Evolutionary conservation across 1,284 basidiomycete genomes (phyloP), one percentile per base, ranked within the genome.

Genomic region (Peniophora sp.): DNA sequence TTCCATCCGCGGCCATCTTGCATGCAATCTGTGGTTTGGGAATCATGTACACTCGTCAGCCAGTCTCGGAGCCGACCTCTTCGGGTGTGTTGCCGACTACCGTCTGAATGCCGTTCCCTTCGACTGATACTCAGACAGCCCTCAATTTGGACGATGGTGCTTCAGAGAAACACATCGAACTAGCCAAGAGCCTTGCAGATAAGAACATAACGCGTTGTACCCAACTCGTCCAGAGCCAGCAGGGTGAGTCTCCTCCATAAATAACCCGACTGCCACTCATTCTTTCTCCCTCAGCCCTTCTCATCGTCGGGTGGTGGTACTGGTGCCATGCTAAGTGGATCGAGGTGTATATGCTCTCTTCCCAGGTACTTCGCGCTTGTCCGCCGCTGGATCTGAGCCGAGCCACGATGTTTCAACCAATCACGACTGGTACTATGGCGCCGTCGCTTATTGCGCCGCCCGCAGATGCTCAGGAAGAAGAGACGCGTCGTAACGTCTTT

Each of bases 21-120:
- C 89, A 92, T 62, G 82, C 84, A 5, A 83, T 92, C 47, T 88
- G 85, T 64, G 86, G 86, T 10, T 73, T 85, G 38, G 83, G 84
- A 22, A 83, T 81, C 55, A 68, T 83, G 80, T 2, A 75, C 76
- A 11, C 75, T 72, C 2, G 76, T 81, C 17, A 73, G 72, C 34
- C 78, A 72, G 44, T 78, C 74, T n/a, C 16, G 8, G 8, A 6
- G 38, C 19, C n/a, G 19, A 16, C 19, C 5, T 8, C 38, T n/a
- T 20, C 16, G 5, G 16, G 38, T 20, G n/a, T 41, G 16, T 16
- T n/a, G 34, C 34, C 10, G 34, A 36, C n/a, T 10, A 36, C 38
- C 38, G 38, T 20, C 38, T 12, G 6, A 6, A 6, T 5, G 27
- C 27, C 12, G 12, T 6, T 12, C 27, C 27, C 6, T 32, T 32